phyloP scores from a whole-genome alignment of 352 stramenopile species.

The Globisporangium rhizosaccharum region DNA sequence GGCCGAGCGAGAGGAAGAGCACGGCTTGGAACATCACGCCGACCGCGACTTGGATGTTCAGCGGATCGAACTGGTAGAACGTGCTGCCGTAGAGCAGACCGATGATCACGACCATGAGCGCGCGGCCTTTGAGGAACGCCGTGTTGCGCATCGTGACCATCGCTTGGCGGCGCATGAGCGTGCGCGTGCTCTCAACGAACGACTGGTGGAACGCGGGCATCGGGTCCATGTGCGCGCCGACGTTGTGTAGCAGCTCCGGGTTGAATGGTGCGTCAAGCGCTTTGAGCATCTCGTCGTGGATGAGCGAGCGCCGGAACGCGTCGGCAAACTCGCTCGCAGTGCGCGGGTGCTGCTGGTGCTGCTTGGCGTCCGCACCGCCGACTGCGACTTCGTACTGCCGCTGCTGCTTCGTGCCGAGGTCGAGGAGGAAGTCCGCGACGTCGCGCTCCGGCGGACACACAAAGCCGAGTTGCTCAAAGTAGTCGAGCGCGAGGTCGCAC shows the following conservation, averaged over 20 bases:
- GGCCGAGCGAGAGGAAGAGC: slow-evolving; percentile 69
- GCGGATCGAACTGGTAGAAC: slow-evolving; percentile 32
- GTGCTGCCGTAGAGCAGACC: slow-evolving; percentile 31
- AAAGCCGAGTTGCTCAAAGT: neutral
- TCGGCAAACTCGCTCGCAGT: slow-evolving; percentile 13
- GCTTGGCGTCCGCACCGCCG: neutral
- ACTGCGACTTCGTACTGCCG: neutral
- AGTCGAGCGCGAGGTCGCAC: neutral
- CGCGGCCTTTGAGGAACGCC: slow-evolving; percentile 23
- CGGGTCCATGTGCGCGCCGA: neutral
- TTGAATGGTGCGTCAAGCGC: slow-evolving; percentile 38
- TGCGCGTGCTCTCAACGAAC: neutral
- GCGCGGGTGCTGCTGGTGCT: neutral
- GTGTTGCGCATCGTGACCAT: slow-evolving; percentile 43
- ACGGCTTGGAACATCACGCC: slow-evolving; percentile 73
- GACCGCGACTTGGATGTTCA: slow-evolving; percentile 32
- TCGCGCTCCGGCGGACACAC: neutral
- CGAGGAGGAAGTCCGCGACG: neutral
- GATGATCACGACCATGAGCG: slow-evolving; percentile 37
- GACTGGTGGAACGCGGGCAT: slow-evolving; percentile 1
- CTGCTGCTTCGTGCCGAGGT: slow-evolving; percentile 1
- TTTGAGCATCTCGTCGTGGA: slow-evolving; percentile 39
- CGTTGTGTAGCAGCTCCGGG: neutral
- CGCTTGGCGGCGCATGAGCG: slow-evolving; percentile 32
- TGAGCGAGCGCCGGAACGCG: slow-evolving; percentile 8